Base-by-base conservation (phyloP, 2,329 filamentous ascomycete genomes). In the Aspergillus pseudotamarii region DNA sequence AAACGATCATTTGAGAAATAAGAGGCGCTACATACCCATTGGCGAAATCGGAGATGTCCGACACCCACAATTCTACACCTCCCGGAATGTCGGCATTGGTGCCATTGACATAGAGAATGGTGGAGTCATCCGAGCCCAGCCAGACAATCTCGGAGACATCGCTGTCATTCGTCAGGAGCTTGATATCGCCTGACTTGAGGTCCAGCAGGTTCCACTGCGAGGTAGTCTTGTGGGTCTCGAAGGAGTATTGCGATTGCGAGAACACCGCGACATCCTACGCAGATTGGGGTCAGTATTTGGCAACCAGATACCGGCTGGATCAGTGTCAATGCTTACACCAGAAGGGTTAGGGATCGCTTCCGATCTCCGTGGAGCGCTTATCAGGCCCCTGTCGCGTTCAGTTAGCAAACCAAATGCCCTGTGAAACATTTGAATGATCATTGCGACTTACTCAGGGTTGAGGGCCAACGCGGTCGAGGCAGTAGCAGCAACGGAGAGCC, bases 231-330 rank as follows among this genome's bases (percentile, higher is more conserved):
- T 96, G 92, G 0, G 86, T 84, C 45, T 90, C 83, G 76, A 97
- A 97, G 6, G 88, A 94, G 77, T 96, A 97, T 1, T 89, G 88
- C 0, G 90, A 91, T 19, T 88, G 82, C 76, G 89, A 75, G 59
- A 83, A 85, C 48, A 85, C 64, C 1, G 82, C 83, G 36, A 81
- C 71, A 66, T 76, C 73, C 76, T 79, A 63, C 16, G n/a, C 58
- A 34, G 30, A 38, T n/a, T 10, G 12, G 51, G 48, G 36, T 67
- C 41, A 65, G 51, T 45, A 12, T 9, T 54, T 6, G 48, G 12
- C 48, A 4, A 6, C 48, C 19, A 48, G 12, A 32, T 16, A 14
- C 10, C n/a, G n/a, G 43, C 26, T 48, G 2, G 2, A 32, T 3
- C 21, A 50, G 36, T 19, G 26, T 36, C 34, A 34, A n/a, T 48